Percentiles rank a stretch among this genome's conserved stretches.
Conservation (phyloP, 2,329 filamentous ascomycete genomes). For the Diaporthe sp. region DNA sequence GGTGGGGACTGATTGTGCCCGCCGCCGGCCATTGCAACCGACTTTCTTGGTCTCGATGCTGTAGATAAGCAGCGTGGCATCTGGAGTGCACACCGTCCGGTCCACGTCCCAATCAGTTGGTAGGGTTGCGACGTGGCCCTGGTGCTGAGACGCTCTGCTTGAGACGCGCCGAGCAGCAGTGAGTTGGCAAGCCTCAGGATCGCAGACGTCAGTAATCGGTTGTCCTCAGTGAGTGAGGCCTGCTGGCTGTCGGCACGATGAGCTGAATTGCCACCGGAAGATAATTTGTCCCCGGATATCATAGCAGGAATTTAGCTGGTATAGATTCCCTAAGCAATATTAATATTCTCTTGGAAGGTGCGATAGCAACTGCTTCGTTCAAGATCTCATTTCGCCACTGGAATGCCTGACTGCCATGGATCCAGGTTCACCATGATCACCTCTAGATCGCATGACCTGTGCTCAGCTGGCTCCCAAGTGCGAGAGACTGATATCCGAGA, state of each 20-base stretch:
- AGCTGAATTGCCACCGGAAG: neutral
- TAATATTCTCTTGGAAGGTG: neutral
- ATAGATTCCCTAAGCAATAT: neutral
- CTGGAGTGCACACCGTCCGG: constrained; percentile 2
- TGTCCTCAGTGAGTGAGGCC: neutral
- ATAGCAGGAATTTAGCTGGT: neutral
- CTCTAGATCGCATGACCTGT: neutral
- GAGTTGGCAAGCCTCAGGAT: neutral
- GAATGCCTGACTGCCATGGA: neutral
- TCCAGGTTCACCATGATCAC: neutral
- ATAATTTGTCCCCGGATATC: neutral
- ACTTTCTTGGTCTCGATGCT: neutral
- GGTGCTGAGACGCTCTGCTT: constrained; percentile 2
- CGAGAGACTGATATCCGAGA: neutral
- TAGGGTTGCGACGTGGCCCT: constrained; percentile 20
- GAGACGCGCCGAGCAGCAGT: constrained; percentile 26
- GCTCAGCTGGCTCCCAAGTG: neutral
- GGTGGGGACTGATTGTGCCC: neutral
- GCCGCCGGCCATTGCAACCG: constrained; percentile 4
- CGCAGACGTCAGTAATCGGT: neutral
- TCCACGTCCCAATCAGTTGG: constrained; percentile 6
- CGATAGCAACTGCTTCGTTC: neutral
- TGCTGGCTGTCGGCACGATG: neutral
- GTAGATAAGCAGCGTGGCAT: constrained; percentile 1
- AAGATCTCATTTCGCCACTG: neutral